A percentile compares a stretch with the other conserved stretches of the same genome.
Conservation (phyloP, 805 yeast species). For the Tetrapisispora fleetii region DNA sequence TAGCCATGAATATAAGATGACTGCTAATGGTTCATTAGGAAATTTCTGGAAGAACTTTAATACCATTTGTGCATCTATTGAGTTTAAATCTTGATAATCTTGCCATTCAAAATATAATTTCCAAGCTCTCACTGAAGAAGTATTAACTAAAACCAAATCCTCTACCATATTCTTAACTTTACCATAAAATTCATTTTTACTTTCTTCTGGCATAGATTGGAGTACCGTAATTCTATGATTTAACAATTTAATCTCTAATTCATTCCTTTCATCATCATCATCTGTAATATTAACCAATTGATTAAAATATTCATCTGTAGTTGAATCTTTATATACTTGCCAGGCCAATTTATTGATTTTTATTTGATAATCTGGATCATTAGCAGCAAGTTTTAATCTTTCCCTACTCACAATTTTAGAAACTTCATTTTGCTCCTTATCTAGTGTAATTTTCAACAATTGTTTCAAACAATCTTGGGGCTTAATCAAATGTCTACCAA, state of each 20-base stretch:
- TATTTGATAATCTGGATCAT: conserved; percentile 34
- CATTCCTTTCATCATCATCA: conserved; percentile 51
- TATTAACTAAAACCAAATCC: conserved; percentile 63
- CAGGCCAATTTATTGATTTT: conserved; percentile 33
- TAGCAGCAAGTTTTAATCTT: conserved; percentile 40
- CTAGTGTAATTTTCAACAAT: conserved; percentile 34
- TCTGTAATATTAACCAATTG: conserved; percentile 47
- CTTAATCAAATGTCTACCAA: conserved; percentile 38
- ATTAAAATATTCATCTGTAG: conserved; percentile 44
- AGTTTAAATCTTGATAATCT: conserved; percentile 43
- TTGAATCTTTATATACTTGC: conserved; percentile 41
- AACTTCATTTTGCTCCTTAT: conserved; percentile 34
- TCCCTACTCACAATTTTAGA: conserved; percentile 36
- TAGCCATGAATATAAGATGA: conserved; percentile 50
- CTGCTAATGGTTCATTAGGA: conserved; percentile 52
- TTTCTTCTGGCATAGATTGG: conserved; percentile 38
- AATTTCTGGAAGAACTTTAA: conserved; percentile 46
- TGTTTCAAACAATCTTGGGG: conserved; percentile 37
- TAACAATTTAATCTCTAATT: conserved; percentile 50
- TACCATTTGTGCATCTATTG: conserved; percentile 39
- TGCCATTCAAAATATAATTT: conserved; percentile 60
- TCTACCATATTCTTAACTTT: conserved; percentile 49
- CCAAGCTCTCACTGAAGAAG: conserved; percentile 62
- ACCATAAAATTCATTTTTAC: conserved; percentile 31
- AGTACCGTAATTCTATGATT: conserved; percentile 47